Evolutionary conservation across 768 basidiomycete species (phyloP), one percentile per base, ranked within the genome.

Genomic region (Leucosporidium creatinivorum): DNA sequence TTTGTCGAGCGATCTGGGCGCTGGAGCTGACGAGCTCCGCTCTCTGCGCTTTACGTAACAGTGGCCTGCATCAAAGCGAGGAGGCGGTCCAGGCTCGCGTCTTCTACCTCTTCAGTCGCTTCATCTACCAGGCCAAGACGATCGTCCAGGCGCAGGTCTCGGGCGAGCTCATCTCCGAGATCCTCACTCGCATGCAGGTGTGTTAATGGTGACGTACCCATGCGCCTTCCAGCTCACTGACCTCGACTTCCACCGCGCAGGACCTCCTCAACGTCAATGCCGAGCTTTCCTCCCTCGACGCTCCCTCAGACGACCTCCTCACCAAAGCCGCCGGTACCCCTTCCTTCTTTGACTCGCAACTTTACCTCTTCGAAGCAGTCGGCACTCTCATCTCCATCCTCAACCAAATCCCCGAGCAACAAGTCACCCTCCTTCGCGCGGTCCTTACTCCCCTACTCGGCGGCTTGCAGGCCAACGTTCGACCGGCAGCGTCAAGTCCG

Each of bases 341-440:
- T 18, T 80, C 82, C 6, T 79, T 85, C 52, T 93, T 97, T 76
- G 88, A 91, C 70, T 85, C 91, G 18, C 96, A 99, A 77, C 81
- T 98, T 28, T 94, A 97, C 77, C 83, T 99, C 15, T 99, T 91
- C 77, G 96, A 99, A 79, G 87, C 92, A 0, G 84, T 86, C 30
- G 96, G 96, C 31, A 87, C 83, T 17, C 84, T 98, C 47, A 84
- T 89, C 61, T 90, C 89, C 19, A 78, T 91, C n/a, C 81, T 91
- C 50, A 85, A 84, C 66, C 81, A 79, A 50, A 44, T 69, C 15
- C 83, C 87, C 2, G 84, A 87, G 28, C 85, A 88, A 72, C 88
- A 91, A 69, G 82, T 85, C 2, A 79, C 81, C 8, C 77, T 91
- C 31, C 73, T 79, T 8, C 73, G 75, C 72, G 89, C 90, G 0